Evolutionary conservation across 768 basidiomycete genomes (phyloP), one percentile per base, ranked within the genome.

Genomic region (Gymnopilus junonius): DNA sequence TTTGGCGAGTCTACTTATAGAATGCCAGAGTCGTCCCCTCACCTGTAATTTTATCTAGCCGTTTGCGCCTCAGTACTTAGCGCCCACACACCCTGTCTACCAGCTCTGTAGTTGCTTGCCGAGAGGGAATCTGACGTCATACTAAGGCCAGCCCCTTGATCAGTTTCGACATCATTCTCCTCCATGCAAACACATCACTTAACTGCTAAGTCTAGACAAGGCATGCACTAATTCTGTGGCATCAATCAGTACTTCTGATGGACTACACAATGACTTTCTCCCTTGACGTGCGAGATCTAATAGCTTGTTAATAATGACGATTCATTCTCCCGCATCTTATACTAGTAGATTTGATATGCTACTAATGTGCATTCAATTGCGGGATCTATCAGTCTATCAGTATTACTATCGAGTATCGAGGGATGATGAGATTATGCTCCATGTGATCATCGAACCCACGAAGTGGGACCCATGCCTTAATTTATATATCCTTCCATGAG

Each of bases 111-210:
- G 7, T 35, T 75, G 17, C 58, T 79, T 43, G 76, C 77, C 3
- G 78, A 80, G 57, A 56, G 77, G 1, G 78, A 76, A 12, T 67
- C 76, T 5, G 76, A 77, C n/a, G 34, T 69, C 32, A 66, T 69
- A 37, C n/a, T n/a, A 66, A 66, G 56, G 56, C n/a, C n/a, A 21
- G 55, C 21, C n/a, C n/a, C n/a, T n/a, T n/a, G n/a, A n/a, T n/a
- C n/a, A n/a, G n/a, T n/a, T n/a, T n/a, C n/a, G n/a, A n/a, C 40
- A 55, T 43, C 39, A 55, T 20, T 15, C 21, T 46, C 21, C 10
- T 35, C 12, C 21, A 27, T 15, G 14, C 23, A 21, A n/a, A 21
- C 21, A n/a, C n/a, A 46, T 31, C 8, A 8, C 25, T 21, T 46
- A 12, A 35, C 35, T 35, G 5, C 4, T 21, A 20, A 27, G 45